These are phyloP conservation scores for Gaeumannomyces sp. DNA, from an alignment of 2,329 filamentous ascomycete species.

Conservation along the genomic window DNA sequence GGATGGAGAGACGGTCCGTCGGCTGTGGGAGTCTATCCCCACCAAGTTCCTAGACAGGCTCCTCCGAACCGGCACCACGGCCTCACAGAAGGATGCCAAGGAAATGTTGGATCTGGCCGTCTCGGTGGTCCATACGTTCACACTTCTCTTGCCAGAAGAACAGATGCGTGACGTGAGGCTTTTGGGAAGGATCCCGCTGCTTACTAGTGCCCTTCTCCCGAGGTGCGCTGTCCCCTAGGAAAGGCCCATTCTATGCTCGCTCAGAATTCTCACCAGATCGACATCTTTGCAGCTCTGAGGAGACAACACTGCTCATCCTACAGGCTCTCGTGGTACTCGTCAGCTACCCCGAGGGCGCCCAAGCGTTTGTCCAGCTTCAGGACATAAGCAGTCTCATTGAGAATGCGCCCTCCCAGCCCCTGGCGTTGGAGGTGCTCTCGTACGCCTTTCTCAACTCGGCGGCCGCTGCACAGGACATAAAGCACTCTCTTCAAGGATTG, in stretches of 20 bases:
- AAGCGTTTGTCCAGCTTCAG: slow-evolving; percentile 39
- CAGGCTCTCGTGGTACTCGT: slow-evolving; percentile 53
- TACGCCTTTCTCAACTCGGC: slow-evolving; percentile 51
- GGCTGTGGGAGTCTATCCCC: slow-evolving; percentile 54
- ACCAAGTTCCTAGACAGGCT: slow-evolving; percentile 59
- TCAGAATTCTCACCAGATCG: neutral
- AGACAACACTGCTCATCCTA: slow-evolving; percentile 47
- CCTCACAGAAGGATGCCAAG: slow-evolving; percentile 37
- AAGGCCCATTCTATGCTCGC: neutral
- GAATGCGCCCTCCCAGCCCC: slow-evolving; percentile 45
- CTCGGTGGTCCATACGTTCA: slow-evolving; percentile 57
- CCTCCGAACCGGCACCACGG: slow-evolving; percentile 42
- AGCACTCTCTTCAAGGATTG: slow-evolving; percentile 34
- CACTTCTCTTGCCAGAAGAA: slow-evolving; percentile 46
- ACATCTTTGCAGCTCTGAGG: slow-evolving; percentile 35
- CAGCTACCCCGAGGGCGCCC: slow-evolving; percentile 43
- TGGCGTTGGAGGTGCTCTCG: slow-evolving; percentile 49
- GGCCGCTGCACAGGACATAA: slow-evolving; percentile 23
- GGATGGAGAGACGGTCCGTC: slow-evolving; percentile 37
- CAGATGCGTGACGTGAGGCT: slow-evolving; percentile 40
- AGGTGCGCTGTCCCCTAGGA: slow-evolving; percentile 34
- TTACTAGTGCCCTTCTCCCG: slow-evolving; percentile 47
- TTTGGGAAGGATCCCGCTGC: slow-evolving; percentile 43
- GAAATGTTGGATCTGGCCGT: slow-evolving; percentile 60
- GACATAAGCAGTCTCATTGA: slow-evolving; percentile 52